Evolutionary conservation across 352 stramenopile species (phyloP), one percentile per base, ranked within the genome.

Genomic region (Phytophthora sojae): DNA sequence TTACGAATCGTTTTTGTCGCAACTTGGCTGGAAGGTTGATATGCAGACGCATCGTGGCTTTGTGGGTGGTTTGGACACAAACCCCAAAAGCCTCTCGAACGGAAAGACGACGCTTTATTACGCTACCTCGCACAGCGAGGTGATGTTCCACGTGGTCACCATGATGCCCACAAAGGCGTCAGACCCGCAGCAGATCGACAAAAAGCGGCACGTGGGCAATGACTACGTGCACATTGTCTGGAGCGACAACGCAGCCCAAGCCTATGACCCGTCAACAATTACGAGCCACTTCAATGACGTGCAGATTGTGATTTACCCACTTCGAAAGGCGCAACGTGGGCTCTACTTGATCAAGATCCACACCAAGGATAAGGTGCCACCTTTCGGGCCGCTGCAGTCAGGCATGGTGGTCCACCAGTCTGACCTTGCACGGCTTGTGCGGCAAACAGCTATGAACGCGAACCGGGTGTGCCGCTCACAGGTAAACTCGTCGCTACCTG

Each of bases 201-300:
- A 96, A 71, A 96, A 96, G 76, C 81, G 90, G 14, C 90, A 96
- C 55, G 90, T 96, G 17, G 90, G 90, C 29, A 96, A 96, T 52
- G 90, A 96, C 72, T 95, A 91, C 55, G 90, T 96, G 3, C 88
- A 96, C 65, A 88, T 96, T 21, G 83, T 96, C 14, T 96, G 90
- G 90, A 96, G 80, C 49, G 90, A 96, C 52, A 95, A 96, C 55
- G 82, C 81, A 39, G 70, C 76, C 5, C 83, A 90, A 57, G 85
- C 81, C 44, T 96, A 96, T 57, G 86, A 91, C 45, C 86, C 88
- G 15, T 83, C 79, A n/a, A 96, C 90, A 14, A 96, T 96, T 69
- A 96, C 87, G 21, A 96, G 88, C 29, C 89, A 96, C 61, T 96
- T 96, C 62, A 96, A 96, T 55, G 88, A 95, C 56, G 90, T 96